These are phyloP conservation scores for Yamadazyma oceani DNA, from an alignment of 1,139 yeast species.

Conservation along the genomic window DNA sequence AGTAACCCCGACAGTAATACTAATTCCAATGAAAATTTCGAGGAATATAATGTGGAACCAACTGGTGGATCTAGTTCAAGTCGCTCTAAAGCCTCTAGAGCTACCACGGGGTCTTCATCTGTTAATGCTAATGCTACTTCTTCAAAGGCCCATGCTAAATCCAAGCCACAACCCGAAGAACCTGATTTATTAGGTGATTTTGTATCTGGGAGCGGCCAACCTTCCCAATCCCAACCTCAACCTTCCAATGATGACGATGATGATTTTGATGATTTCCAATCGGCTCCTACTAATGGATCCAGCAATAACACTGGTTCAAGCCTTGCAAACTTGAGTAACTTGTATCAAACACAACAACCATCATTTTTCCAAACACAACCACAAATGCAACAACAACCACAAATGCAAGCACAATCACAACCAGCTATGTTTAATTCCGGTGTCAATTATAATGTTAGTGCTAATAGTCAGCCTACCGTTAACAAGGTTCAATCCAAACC, in stretches of 20 bases:
- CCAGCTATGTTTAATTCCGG: constrained; percentile 16
- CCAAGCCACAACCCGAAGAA: constrained; percentile 31
- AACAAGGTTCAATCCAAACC: constrained; percentile 21
- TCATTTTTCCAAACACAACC: constrained; percentile 11
- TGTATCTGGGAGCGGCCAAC: constrained; percentile 11
- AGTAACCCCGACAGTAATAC: constrained; percentile 28
- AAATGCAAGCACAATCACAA: constrained; percentile 13
- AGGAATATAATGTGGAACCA: constrained; percentile 64
- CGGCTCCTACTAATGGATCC: constrained; percentile 45
- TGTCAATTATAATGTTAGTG: constrained; percentile 13
- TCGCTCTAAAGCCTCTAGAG: constrained; percentile 22
- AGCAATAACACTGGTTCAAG: constrained; percentile 29
- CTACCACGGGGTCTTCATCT: constrained; percentile 42
- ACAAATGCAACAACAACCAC: constrained; percentile 19
- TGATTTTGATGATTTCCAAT: constrained; percentile 93
- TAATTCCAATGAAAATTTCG: constrained; percentile 50
- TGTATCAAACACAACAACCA: constrained; percentile 29
- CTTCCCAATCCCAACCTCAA: constrained; percentile 19
- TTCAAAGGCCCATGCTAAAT: constrained; percentile 22
- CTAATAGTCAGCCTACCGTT: constrained; percentile 32
- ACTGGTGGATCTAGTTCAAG: constrained; percentile 17
- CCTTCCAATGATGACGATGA: constrained; percentile 60
- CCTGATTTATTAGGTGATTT: constrained; percentile 55
- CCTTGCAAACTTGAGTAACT: constrained; percentile 38
- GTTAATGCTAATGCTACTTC: constrained; percentile 35